Percentiles rank a stretch among this genome's conserved stretches.
Conservation (phyloP, 2,329 filamentous ascomycete species). For the Diaporthe citri region DNA sequence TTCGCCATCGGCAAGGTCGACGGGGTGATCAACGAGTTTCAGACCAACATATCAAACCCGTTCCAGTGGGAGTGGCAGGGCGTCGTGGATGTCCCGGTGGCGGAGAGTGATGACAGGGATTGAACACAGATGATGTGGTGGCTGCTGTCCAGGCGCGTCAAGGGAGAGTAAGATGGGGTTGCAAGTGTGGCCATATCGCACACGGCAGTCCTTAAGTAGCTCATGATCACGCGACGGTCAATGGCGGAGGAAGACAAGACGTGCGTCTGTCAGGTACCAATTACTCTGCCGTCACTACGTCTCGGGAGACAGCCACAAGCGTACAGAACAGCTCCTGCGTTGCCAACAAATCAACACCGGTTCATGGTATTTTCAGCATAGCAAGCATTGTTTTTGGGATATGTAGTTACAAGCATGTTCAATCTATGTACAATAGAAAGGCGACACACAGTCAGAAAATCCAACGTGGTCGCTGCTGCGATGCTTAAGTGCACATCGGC, state of each 20-base stretch:
- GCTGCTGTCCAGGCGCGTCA: not conserved
- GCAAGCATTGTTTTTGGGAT: not conserved
- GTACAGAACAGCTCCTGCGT: not conserved
- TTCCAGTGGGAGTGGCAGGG: slow-evolving; percentile 35
- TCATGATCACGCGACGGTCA: too few relatives aligned
- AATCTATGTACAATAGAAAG: slow-evolving; percentile 21
- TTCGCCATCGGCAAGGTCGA: slow-evolving; percentile 27
- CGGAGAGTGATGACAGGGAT: not conserved
- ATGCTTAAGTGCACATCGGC: not conserved
- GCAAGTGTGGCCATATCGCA: too few relatives aligned
- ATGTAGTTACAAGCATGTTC: slow-evolving; percentile 18
- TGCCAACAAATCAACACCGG: not conserved
- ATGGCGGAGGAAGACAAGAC: not conserved
- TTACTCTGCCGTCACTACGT: not conserved
- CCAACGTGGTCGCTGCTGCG: not conserved
- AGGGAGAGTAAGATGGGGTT: not conserved
- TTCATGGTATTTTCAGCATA: not conserved
- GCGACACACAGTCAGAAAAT: not conserved
- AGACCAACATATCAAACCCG: slow-evolving; percentile 30
- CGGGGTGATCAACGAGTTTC: slow-evolving; percentile 39
- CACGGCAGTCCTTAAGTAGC: not conserved
- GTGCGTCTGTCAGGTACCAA: not conserved
- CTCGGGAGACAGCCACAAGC: not conserved
- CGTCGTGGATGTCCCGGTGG: not conserved
- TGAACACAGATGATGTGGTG: not conserved